phyloP scores from a whole-genome alignment of 139 green algal genomes.

The Limnomonas spitsbergensis region DNA sequence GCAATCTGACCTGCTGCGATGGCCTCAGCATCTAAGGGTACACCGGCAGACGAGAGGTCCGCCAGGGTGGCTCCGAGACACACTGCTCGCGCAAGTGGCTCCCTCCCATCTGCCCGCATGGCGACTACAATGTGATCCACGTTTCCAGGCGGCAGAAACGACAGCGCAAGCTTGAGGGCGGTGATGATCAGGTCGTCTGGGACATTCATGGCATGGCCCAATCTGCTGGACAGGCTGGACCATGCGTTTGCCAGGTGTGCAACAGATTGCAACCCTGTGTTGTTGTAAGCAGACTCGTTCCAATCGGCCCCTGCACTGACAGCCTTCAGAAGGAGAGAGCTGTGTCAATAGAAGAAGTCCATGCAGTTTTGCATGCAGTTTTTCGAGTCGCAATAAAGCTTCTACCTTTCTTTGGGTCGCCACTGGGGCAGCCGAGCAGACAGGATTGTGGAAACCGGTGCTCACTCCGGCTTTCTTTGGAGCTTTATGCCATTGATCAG shows the following conservation, averaged over 20 bases:
- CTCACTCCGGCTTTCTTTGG: too few relatives aligned
- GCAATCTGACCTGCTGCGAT: too few relatives aligned
- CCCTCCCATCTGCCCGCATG: constrained; percentile 28
- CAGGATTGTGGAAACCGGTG: too few relatives aligned
- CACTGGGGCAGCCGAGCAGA: too few relatives aligned
- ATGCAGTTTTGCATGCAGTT: too few relatives aligned
- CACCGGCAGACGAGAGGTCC: constrained; percentile 56
- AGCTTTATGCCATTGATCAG: too few relatives aligned
- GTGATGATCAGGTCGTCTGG: constrained; percentile 24
- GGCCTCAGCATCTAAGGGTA: constrained; percentile 73
- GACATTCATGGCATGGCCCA: neutral
- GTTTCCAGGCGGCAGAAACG: constrained; percentile 5
- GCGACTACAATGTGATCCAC: too few relatives aligned
- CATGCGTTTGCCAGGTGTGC: neutral
- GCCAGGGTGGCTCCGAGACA: constrained; percentile 65
- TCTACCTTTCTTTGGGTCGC: too few relatives aligned
- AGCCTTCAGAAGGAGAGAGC: too few relatives aligned
- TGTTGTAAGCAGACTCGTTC: neutral
- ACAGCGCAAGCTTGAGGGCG: constrained; percentile 31
- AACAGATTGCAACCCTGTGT: neutral
- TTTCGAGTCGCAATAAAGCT: too few relatives aligned
- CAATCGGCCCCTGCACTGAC: neutral
- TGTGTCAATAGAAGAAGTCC: too few relatives aligned
- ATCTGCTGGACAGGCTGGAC: neutral
- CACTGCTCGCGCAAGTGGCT: constrained; percentile 32